Evolutionary conservation across 495 filamentous ascomycete genomes (phyloP).

Genomic region (Penicillium cosmopolitanum): DNA sequence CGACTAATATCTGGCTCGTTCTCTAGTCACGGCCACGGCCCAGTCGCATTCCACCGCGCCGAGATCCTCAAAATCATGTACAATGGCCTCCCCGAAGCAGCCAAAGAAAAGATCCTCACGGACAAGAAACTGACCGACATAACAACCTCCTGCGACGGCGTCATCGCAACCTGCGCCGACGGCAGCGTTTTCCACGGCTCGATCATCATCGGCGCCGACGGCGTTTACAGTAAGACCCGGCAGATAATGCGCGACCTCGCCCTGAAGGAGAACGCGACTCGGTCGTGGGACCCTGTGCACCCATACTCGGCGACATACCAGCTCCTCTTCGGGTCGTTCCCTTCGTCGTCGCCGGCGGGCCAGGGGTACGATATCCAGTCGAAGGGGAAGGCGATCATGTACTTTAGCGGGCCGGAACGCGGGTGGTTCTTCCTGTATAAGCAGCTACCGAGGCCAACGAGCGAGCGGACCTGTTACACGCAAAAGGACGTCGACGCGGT

Average conservation of each 20-base stretch:
- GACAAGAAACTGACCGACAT: slow-evolving; percentile 20
- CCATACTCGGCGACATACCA: slow-evolving; percentile 28
- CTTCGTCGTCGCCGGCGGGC: slow-evolving; percentile 25
- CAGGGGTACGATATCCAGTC: slow-evolving; percentile 22
- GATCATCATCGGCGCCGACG: slow-evolving; percentile 53
- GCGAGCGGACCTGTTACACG: slow-evolving; percentile 31
- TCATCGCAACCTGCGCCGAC: slow-evolving; percentile 23
- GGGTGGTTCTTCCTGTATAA: slow-evolving; percentile 43
- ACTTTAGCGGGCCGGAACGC: slow-evolving; percentile 26
- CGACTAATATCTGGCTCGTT: slow-evolving; percentile 5
- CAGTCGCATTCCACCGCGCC: slow-evolving; percentile 29
- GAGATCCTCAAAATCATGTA: slow-evolving; percentile 29
- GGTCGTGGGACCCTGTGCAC: slow-evolving; percentile 22
- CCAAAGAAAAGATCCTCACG: slow-evolving; percentile 21
- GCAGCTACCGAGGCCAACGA: slow-evolving; percentile 28
- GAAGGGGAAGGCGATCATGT: slow-evolving; percentile 20
- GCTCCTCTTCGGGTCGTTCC: slow-evolving; percentile 29
- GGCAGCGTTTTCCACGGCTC: slow-evolving; percentile 45
- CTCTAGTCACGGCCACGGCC: slow-evolving; percentile 18
- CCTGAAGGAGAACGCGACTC: slow-evolving; percentile 19
- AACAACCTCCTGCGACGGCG: slow-evolving; percentile 2
- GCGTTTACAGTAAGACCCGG: slow-evolving; percentile 50
- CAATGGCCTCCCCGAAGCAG: slow-evolving; percentile 18
- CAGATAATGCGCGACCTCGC: slow-evolving; percentile 43
- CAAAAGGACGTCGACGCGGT: slow-evolving; percentile 32